Base-by-base conservation (phyloP, 805 yeast species). In the Komagataella mondaviorum region DNA sequence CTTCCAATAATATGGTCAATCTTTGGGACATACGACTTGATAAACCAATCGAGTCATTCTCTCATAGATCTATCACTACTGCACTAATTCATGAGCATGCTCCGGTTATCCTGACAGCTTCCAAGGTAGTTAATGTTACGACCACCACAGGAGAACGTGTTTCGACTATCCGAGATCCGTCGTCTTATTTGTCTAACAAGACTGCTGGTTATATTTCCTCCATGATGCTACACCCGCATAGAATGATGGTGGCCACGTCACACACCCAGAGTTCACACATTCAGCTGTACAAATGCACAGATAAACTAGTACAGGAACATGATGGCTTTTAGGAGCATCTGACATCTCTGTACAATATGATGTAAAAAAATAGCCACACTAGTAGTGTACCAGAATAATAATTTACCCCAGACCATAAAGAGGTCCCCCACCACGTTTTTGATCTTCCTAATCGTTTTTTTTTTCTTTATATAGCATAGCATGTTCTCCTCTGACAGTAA, bases 21-120 rank as follows among this genome's bases (percentile, higher is more conserved):
- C 63, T 93, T 23, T 93, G 98, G 98, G 99, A 93, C 66, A 83
- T 93, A 30, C 72, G 99, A 54, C 63, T 71, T 44, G 76, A 78
- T 51, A 79, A 79, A 7, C 91, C 96, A 0, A 86, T 91, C 2
- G 68, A 76, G 5, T 68, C 80, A 1, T 88, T 83, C 68, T 70
- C 69, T 20, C 69, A 71, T 1, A 69, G 71, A 49, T 70, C 71
- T 3, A 75, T 78, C 76, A 77, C 93, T 6, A 75, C 88, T 18
- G 73, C 88, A 52, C 85, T 86, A 60, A 79, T 88, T 4, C 99
- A 93, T 67, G 99, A 93, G 60, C 99, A 93, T 67, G 99, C 98
- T 0, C 98, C 99, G 1, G 74, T 93, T 2, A 78, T 93, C 52
- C 91, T 90, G 2, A 85, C 96, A 3, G 97, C 96, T 0, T 82